These are phyloP conservation scores for Ascochyta fabae DNA, from an alignment of 2,329 filamentous ascomycete genomes.

Conservation along the genomic window DNA sequence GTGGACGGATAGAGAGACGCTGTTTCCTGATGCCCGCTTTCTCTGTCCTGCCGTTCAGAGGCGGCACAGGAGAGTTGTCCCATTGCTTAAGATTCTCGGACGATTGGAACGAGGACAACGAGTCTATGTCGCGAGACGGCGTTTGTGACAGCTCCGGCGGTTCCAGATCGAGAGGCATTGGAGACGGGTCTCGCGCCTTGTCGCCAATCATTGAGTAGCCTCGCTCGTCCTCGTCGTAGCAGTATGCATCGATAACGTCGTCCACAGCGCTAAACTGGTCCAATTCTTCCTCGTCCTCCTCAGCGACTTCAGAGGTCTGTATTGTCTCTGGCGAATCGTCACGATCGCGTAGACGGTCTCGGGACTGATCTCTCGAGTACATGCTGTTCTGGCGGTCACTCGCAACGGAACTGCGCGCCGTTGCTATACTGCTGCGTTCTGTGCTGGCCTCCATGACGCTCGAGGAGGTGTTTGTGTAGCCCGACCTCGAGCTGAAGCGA, in stretches of 20 bases:
- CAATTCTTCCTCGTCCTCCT: conserved; percentile 28
- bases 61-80: conserved; percentile 20
- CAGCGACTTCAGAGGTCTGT: conserved; percentile 31
- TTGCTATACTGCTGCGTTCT: conserved; percentile 81
- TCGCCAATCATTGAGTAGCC: conserved; percentile 18
- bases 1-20: conserved; percentile 20
- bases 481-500: conserved; percentile 66
- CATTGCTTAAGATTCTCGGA: conserved; percentile 30
- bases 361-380: conserved; percentile 54
- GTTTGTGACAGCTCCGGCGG: conserved; percentile 36
- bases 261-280: conserved; percentile 60
- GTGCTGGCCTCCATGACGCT: conserved; percentile 68
- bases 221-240: conserved; percentile 56
- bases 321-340: conserved; percentile 41
- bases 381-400: conserved; percentile 58
- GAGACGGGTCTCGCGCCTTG: conserved; percentile 20
- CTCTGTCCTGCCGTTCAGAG: conserved; percentile 13
- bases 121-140: conserved; percentile 36
- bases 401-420: conserved; percentile 74
- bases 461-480: conserved; percentile 63
- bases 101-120: conserved; percentile 34
- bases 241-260: conserved; percentile 67
- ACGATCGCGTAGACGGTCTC: conserved; percentile 34
- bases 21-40: conserved; percentile 17
- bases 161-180: conserved; percentile 28